Base-by-base conservation (phyloP, 768 basidiomycete genomes). In the Paxillus ammoniavirescens region DNA sequence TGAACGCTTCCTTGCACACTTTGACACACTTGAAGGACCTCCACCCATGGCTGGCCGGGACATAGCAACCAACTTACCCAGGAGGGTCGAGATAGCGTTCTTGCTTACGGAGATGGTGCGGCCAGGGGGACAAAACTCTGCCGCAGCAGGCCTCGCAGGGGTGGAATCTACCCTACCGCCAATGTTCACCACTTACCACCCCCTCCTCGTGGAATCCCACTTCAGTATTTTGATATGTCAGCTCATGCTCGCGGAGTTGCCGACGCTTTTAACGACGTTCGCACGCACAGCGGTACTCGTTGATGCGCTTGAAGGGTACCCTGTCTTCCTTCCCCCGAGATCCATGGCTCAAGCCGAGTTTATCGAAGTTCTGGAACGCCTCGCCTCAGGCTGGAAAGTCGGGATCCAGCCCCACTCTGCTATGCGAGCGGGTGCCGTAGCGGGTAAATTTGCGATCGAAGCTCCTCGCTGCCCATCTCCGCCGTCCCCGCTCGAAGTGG, bases 321-420 rank as follows among this genome's bases (percentile, higher is more conserved):
- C 93, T 8, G 78, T 95, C 44, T 95, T 95, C 69, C 73, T 91
- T 0, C 89, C 91, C 8, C 89, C 93, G 13, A 77, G 93, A 31
- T 91, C 90, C 12, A 91, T 93, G 87, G 84, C 87, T 0, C 93
- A 95, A 63, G 91, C 91, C 9, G 91, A 94, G 71, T 93, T 93
- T 60, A 74, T 91, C 53, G 93, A 95, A 68, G 77, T 91, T 8
- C 75, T 93, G 52, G 91, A 93, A 61, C 81, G 93, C 9, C 81
- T 95, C 41, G 85, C 89, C 0, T 71, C 78, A 8, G 86, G 89
- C 0, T 95, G 93, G 93, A 78, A 70, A 53, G 74, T 74, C 18
- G 91, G 89, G 7, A 67, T 79, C 12, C 79, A 82, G 54, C 78
- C 84, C 1, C 83, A 87, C 70, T 81, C 82, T 42, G 33, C 67